Evolutionary conservation across 352 stramenopile genomes (phyloP), one percentile per base, ranked within the genome.

Genomic region (Phytophthora rubi): DNA sequence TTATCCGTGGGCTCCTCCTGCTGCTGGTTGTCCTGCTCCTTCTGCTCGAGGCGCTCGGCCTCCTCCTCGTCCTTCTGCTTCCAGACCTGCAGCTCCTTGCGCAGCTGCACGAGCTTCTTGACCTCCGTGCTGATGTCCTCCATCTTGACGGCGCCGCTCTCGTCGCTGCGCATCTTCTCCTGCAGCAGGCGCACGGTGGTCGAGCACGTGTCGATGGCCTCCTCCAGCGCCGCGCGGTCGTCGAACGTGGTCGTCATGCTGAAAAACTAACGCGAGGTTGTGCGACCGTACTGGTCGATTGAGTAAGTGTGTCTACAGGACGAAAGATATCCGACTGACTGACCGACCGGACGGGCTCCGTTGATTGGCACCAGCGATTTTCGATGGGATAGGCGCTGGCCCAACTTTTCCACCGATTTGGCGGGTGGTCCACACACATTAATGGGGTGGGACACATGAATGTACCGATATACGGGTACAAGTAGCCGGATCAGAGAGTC

Each of bases 1-100:
- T 45, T n/a, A 4, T 45, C 12, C 37, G 8, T 2, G 12, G 3
- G 37, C 18, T 53, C 9, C 28, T 68, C 53, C 4, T 81, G 59
- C 53, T 77, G 53, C 32, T 76, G 64, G 30, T 73, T 77, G 33
- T 65, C 13, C 21, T 73, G 37, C 37, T 44, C 37, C 37, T 44
- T 12, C 12, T 44, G 37, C 13, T 45, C 13, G 10, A 45, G 37
- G 37, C 37, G 37, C 37, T n/a, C 37, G 37, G 37, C 35, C 16
- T 68, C 45, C 0, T 73, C 53, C 37, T 81, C 70, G 15, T 82
- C 67, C 53, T 77, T 65, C 32, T 73, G 57, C 42, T 76, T 79
- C 81, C 83, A 91, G 18, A 67, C 60, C 67, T 89, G 80, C 59
- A 92, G 75, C 71, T 92, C 77, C 73, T 92, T 94, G 69, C 83